These are phyloP conservation scores for Poterioochromonas sp. DNA, from an alignment of 352 stramenopile genomes.

Conservation along the genomic window DNA sequence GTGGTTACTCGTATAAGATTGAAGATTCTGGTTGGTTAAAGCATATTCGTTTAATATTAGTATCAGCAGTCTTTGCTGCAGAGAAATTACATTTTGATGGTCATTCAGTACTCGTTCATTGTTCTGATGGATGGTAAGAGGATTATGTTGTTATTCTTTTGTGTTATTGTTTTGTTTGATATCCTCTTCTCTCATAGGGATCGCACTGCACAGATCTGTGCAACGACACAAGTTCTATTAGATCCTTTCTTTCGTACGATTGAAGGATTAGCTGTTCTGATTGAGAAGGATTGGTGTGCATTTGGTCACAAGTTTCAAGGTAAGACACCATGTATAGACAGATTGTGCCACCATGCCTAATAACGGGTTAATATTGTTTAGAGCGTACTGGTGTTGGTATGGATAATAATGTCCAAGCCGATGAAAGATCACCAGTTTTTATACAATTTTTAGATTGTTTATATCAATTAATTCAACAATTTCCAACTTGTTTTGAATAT, in stretches of 20 bases:
- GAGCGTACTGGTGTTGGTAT: not conserved
- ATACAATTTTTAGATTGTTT: constrained; percentile 76
- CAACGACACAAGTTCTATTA: constrained; percentile 67
- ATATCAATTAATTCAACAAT: constrained; percentile 65
- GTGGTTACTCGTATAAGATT: not conserved
- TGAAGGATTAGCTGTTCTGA: constrained; percentile 61
- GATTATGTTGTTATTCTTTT: not conserved
- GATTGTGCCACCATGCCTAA: not conserved
- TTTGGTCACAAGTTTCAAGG: constrained; percentile 68
- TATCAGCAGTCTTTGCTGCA: not conserved
- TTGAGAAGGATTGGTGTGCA: constrained; percentile 76
- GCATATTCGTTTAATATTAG: not conserved
- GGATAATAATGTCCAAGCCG: not conserved
- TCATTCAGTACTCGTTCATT: constrained; percentile 5
- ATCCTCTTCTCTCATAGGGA: constrained; percentile 51
- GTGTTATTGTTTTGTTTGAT: not conserved
- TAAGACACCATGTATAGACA: not conserved
- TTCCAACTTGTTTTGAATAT: constrained; percentile 72
- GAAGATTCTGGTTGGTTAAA: constrained; percentile 4
- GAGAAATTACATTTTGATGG: constrained; percentile 1
- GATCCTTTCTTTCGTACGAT: constrained; percentile 70
- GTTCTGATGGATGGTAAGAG: not conserved
- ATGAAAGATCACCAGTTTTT: constrained; percentile 58
- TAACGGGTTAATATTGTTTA: not conserved
- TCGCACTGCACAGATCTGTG: constrained; percentile 69